Evolutionary conservation across 2,329 filamentous ascomycete genomes (phyloP).

Genomic region (Cytospora chrysosperma): DNA sequence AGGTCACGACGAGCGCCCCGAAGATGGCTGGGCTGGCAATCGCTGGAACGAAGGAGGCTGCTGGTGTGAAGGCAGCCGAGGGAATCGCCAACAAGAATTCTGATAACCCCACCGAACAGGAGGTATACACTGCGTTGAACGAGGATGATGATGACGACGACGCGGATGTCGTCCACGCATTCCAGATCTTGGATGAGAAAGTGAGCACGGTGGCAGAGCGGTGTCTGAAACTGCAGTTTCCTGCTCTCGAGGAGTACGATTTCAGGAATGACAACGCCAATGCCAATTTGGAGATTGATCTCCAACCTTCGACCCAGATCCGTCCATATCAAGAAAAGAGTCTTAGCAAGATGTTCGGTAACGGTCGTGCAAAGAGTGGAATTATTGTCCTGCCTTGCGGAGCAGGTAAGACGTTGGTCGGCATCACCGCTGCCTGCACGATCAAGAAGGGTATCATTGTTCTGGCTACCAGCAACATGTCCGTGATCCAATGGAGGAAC

Average conservation of each 20-base stretch:
- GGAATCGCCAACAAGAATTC: constrained; percentile 38
- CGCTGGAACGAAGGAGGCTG: constrained; percentile 90
- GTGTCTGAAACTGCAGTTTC: constrained; percentile 81
- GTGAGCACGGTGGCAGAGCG: constrained; percentile 88
- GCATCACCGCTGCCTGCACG: constrained; percentile 96
- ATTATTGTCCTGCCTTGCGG: constrained; percentile 97
- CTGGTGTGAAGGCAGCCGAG: constrained; percentile 75
- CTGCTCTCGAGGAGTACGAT: constrained; percentile 94
- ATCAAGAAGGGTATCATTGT: constrained; percentile 97
- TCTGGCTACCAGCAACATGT: constrained; percentile 96
- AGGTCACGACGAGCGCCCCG: constrained; percentile 78
- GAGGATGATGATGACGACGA: constrained; percentile 78
- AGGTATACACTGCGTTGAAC: constrained; percentile 71
- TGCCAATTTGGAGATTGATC: constrained; percentile 87
- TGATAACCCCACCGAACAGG: constrained; percentile 55
- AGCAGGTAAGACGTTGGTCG: constrained; percentile 94
- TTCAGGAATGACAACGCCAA: constrained; percentile 90
- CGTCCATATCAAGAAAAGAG: constrained; percentile 96
- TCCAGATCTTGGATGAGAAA: constrained; percentile 79
- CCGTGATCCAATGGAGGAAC: constrained; percentile 91
- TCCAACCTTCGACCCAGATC: constrained; percentile 86
- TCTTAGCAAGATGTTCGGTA: constrained; percentile 98
- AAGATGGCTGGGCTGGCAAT: constrained; percentile 88
- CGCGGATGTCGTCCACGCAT: constrained; percentile 84
- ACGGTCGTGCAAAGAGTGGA: constrained; percentile 92